A percentile compares a stretch with the other conserved stretches of the same genome.
phyloP scores from a whole-genome alignment of 352 stramenopile species.

The Globisporangium sylvaticum region DNA sequence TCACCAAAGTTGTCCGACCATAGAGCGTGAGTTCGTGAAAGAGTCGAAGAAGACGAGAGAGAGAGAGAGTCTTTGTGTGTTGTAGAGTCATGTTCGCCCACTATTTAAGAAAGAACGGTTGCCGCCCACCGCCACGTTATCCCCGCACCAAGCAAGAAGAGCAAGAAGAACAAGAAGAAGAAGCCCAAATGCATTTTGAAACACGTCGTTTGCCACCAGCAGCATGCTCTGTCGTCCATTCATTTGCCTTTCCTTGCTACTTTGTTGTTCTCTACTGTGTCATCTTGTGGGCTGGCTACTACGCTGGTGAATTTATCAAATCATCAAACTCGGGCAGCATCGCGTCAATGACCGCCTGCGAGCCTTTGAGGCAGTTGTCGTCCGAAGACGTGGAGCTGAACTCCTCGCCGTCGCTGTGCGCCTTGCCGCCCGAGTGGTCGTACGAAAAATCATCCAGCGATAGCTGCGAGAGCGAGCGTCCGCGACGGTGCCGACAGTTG shows the following conservation, averaged over 20 bases:
- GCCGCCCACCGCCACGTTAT: background rate
- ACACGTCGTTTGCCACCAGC: background rate
- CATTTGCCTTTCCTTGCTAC: background rate
- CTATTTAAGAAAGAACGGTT: constrained; percentile 35
- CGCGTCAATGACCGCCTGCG: constrained; percentile 12
- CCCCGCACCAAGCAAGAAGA: background rate
- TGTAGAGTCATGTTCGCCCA: constrained; percentile 15
- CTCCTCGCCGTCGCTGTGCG: constrained; percentile 42
- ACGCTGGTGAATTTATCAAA: background rate
- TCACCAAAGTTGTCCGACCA: constrained; percentile 38
- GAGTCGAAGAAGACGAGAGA: background rate
- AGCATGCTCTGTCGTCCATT: background rate
- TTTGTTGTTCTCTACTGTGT: background rate
- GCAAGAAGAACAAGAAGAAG: background rate
- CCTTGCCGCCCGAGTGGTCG: constrained; percentile 20
- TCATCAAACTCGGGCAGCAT: constrained; percentile 18
- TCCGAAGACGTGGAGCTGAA: constrained; percentile 38
- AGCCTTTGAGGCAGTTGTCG: constrained; percentile 20
- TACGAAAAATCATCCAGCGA: constrained; percentile 12
- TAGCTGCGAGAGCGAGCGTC: constrained; percentile 45
- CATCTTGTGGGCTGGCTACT: background rate
- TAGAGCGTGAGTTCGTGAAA: constrained; percentile 17
- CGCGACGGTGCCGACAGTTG: constrained; percentile 15
- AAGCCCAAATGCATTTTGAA: background rate
- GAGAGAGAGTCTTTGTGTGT: constrained; percentile 4